A percentile compares a stretch with the other conserved stretches of the same genome.
Evolutionary conservation across 2,329 filamentous ascomycete species (phyloP).

Genomic region (Arachnomyces sp.): DNA sequence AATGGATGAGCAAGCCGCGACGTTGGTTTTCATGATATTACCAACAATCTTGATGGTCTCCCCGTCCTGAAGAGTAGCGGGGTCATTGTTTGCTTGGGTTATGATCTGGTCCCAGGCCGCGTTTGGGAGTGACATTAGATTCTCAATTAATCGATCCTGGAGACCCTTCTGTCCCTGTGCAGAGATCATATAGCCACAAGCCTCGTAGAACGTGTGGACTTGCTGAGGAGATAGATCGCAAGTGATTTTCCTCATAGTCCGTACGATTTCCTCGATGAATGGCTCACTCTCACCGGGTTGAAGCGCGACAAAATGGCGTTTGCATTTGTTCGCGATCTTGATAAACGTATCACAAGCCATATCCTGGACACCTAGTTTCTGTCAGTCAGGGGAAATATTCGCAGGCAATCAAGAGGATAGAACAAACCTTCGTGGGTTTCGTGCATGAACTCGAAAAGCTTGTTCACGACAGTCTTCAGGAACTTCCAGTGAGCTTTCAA

Average conservation of each 20-base stretch:
- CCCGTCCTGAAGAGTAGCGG: constrained; percentile 76
- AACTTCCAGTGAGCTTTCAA: constrained; percentile 99
- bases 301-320: constrained; percentile 90
- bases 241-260: constrained; percentile 92
- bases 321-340: constrained; percentile 97
- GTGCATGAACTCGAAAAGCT: constrained; percentile 99
- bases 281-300: constrained; percentile 91
- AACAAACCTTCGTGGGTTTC: constrained; percentile 82
- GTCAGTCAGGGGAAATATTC: constrained; percentile 13
- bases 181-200: constrained; percentile 97
- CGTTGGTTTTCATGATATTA: constrained; percentile 99
- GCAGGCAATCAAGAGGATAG: background rate
- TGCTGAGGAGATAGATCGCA: constrained; percentile 92
- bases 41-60: constrained; percentile 98
- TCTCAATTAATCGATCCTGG: constrained; percentile 82
- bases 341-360: constrained; percentile 99
- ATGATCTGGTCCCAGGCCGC: constrained; percentile 95
- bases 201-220: constrained; percentile 97
- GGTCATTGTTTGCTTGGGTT: constrained; percentile 72
- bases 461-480: constrained; percentile 98
- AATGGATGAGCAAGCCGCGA: constrained; percentile 94
- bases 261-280: constrained; percentile 97
- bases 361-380: constrained; percentile 73
- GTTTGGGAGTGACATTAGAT: constrained; percentile 91
- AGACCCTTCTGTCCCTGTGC: constrained; percentile 92